Evolutionary conservation across 208 protist genomes (phyloP).

Genomic region (Acanthamoeba castellanii): DNA sequence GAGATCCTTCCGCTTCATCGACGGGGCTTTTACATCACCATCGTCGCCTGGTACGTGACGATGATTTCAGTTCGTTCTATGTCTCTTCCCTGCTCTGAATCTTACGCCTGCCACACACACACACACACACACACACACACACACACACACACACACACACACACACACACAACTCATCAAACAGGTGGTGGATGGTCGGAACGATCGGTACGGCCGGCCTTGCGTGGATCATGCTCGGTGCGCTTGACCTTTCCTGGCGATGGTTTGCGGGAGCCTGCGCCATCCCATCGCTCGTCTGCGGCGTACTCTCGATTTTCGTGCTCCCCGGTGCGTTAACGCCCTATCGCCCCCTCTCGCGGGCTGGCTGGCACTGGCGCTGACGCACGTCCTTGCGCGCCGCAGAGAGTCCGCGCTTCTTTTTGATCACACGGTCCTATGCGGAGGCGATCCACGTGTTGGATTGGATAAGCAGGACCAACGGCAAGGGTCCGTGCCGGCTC

Average conservation of each 20-base stretch:
- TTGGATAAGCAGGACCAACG: conserved; percentile 55
- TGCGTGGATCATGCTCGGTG: conserved; percentile 75
- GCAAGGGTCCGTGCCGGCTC: conserved; percentile 11
- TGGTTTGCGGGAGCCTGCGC: conserved; percentile 28
- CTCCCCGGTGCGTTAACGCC: neutral
- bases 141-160: too few species aligned
- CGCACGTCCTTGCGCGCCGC: neutral
- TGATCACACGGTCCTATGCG: neutral
- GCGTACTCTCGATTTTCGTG: neutral
- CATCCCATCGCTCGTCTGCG: neutral
- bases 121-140: too few species aligned
- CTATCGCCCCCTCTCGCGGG: neutral
- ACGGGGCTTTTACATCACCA: conserved; percentile 75
- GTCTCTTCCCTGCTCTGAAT: too few species aligned
- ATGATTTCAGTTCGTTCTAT: too few species aligned
- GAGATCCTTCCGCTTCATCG: conserved; percentile 58
- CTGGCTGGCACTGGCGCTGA: too few species aligned
- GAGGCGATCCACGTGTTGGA: neutral
- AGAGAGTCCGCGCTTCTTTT: conserved; percentile 56
- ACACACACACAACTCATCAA: neutral
- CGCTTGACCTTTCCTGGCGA: conserved; percentile 31
- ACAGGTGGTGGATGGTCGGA: conserved; percentile 78
- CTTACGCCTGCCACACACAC: too few species aligned
- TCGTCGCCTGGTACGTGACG: conserved; percentile 68
- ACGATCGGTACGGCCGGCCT: conserved; percentile 40